Evolutionary conservation across 257 asterid genomes (phyloP), one percentile per base, ranked within the genome.

Genomic region (Rhazya stricta): DNA sequence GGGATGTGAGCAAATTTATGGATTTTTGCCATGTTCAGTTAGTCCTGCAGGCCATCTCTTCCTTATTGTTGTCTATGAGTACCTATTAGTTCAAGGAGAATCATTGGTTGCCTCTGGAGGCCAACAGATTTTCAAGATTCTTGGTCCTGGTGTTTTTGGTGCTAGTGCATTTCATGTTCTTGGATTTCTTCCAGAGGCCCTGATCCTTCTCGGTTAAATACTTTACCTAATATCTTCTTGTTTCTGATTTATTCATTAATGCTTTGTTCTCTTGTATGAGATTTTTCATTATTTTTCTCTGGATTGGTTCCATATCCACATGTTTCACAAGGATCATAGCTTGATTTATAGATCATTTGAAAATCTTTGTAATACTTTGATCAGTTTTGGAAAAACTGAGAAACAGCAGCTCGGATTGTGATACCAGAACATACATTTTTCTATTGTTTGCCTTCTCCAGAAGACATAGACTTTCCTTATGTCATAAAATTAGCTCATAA

Each of bases 81-180:
- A 78, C 46, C 74, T 87, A 16, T 65, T 87, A 37, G 82, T 83
- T 63, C 88, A 78, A 29, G 89, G 81, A 29, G 91, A 87, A 69
- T 79, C 86, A 4, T 80, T 80, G 5, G 84, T 85, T 12, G 88
- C 79, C 3, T 69, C 83, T 3, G 89, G 88, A 41, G 89, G 89
- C 4, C 83, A 82, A 76, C 65, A 77, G 72, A 78, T 87, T 3
- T 87, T 87, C 86, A 82, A 87, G 54, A 87, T 85, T 8, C 85
- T 85, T 29, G 91, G 91, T 0, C 88, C 91, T n/a, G 89, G 88
- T 57, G 74, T 87, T 32, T 87, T 87, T 37, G 91, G 89, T 62
- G 91, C 89, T 0, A 79, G 88, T 75, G 89, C 84, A 30, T 87
- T 87, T 53, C 91, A 87, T 70, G 43, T 87, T 43, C 85, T 87